Evolutionary conservation across 768 basidiomycete species (phyloP), one percentile per base, ranked within the genome.

Genomic region (Cystobasidium onofrii): DNA sequence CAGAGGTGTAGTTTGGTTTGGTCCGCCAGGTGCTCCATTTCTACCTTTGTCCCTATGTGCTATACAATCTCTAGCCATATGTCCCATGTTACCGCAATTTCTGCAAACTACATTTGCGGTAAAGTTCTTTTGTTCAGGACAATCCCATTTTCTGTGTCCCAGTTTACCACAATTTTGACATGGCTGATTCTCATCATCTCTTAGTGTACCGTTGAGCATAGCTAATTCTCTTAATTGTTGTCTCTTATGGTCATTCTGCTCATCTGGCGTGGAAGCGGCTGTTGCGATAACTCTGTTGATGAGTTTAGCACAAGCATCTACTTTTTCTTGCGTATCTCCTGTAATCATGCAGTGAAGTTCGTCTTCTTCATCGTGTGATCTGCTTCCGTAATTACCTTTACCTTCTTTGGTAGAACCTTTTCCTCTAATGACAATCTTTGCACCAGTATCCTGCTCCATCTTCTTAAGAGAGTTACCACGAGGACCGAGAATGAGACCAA

Each of bases 331-430:
- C 57, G 88, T 84, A 72, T 99, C 96, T 81, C 87, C 94, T 81
- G 91, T 89, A 80, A 99, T 89, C 72, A 98, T 88, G 84, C 96
- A 98, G 82, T 99, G 96, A 75, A 99, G 86, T 82, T 98, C 96
- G 83, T 99, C 96, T 82, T 98, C 94, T 79, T 93, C 92, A 81
- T 99, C 96, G 79, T 92, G 92, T 18, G 92, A 91, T 80, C 86
- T 94, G 79, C 91, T 91, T 81, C 95, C 76, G 61, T 73, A 10
- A 74, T 94, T 64, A 92, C 91, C 91, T 83, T 99, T 99, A 74
- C 96, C 96, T 83, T 98, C 96, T 83, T 99, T 99, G 50, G 98
- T 93, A 80, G 91, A 92, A 46, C 96, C 96, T 83, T 98, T 98
- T 71, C 96, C 96, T 75, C 96, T 87, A 76, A 99, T 99, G 78